These are phyloP conservation scores for Colletotrichum viniferum DNA, from an alignment of 2,329 filamentous ascomycete genomes.

Conservation along the genomic window DNA sequence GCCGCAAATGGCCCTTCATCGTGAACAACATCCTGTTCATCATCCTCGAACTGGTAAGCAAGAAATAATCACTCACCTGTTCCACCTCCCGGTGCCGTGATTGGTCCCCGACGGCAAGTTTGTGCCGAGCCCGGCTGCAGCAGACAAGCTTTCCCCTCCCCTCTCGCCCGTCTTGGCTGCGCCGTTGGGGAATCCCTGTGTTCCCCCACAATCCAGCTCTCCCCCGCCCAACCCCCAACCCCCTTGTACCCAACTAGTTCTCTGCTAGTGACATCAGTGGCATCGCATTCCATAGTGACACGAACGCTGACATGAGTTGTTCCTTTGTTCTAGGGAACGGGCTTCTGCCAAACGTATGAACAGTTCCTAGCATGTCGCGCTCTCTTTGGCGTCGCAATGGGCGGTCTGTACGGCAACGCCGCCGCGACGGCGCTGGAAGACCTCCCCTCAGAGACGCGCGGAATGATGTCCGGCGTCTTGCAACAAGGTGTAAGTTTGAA, in stretches of 20 bases:
- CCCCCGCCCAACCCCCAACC: not conserved
- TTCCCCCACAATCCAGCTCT: not conserved
- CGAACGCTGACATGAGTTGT: not conserved
- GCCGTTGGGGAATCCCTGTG: slow-evolving; percentile 9
- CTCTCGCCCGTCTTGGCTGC: slow-evolving; percentile 15
- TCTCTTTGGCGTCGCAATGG: slow-evolving; percentile 83
- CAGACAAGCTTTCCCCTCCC: slow-evolving; percentile 16
- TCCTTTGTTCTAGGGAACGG: slow-evolving; percentile 54
- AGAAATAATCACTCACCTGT: slow-evolving; percentile 22
- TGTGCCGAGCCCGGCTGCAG: not conserved
- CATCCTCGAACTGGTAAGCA: slow-evolving; percentile 69
- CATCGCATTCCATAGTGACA: not conserved
- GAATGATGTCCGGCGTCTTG: slow-evolving; percentile 76
- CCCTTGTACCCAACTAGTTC: not conserved
- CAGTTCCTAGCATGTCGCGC: slow-evolving; percentile 78
- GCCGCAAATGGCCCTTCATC: slow-evolving; percentile 75
- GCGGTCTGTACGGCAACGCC: slow-evolving; percentile 79
- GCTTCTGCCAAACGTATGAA: slow-evolving; percentile 69
- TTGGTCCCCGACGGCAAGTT: not conserved
- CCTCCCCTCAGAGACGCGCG: slow-evolving; percentile 69
- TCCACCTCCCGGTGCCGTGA: not conserved
- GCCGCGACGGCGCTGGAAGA: slow-evolving; percentile 82
- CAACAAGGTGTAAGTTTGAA: slow-evolving; percentile 63
- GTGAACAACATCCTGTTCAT: slow-evolving; percentile 77
- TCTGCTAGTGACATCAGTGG: not conserved